A percentile compares a stretch with the other conserved stretches of the same genome.
These are phyloP conservation scores for Xylaria sp. DNA, from an alignment of 2,329 filamentous ascomycete species.

Conservation along the genomic window DNA sequence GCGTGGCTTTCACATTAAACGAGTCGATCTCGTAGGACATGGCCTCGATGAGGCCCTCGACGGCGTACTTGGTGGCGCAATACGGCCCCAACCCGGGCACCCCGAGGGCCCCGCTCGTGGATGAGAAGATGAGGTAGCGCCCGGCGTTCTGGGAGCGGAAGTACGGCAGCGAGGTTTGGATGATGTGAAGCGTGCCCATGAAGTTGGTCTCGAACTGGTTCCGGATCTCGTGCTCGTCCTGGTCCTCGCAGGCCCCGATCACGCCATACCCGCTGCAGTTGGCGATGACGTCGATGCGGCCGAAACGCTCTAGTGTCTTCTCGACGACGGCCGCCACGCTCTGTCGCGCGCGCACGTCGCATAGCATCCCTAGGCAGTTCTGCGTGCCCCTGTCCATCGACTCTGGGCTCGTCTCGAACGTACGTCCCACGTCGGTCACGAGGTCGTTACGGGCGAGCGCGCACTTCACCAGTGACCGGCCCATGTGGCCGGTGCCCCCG, in stretches of 20 bases:
- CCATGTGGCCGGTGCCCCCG: conserved; percentile 96
- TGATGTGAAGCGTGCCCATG: conserved; percentile 92
- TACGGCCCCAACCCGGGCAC: conserved; percentile 93
- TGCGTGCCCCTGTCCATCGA: conserved; percentile 74
- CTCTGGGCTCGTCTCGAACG: conserved; percentile 74
- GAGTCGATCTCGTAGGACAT: conserved; percentile 94
- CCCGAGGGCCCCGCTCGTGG: conserved; percentile 88
- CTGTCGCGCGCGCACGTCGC: conserved; percentile 83
- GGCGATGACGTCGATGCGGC: conserved; percentile 83
- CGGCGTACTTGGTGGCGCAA: conserved; percentile 96
- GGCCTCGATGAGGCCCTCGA: conserved; percentile 92
- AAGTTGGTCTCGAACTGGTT: conserved; percentile 99
- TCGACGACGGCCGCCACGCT: conserved; percentile 77
- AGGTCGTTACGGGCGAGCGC: conserved; percentile 81
- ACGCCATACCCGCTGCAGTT: conserved; percentile 97
- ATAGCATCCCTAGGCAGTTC: conserved; percentile 81
- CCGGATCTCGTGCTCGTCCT: conserved; percentile 91
- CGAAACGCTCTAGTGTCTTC: conserved; percentile 74
- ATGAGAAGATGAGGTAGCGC: conserved; percentile 93
- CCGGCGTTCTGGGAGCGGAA: conserved; percentile 78
- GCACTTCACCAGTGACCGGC: conserved; percentile 83
- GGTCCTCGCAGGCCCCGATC: conserved; percentile 94
- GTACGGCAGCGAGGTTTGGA: conserved; percentile 85
- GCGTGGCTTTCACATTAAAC: conserved; percentile 91
- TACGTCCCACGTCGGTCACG: conserved; percentile 85